These are phyloP conservation scores for Rhododendron griersonianum DNA, from an alignment of 148 eudicot species.

Conservation along the genomic window DNA sequence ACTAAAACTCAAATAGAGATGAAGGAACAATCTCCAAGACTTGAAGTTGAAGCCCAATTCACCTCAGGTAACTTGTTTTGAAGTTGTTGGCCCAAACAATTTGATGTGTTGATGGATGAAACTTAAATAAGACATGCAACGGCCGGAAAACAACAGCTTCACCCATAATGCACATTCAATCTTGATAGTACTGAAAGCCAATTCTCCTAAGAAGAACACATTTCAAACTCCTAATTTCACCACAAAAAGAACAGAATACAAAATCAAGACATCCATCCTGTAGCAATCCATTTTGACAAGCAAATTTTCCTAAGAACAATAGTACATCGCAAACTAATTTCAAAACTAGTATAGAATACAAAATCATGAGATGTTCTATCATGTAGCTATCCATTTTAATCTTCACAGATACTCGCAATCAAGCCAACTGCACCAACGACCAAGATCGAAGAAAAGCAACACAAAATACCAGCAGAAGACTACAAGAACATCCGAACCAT, in stretches of 20 bases:
- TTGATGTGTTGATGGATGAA: too few relatives aligned
- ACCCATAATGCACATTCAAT: too few relatives aligned
- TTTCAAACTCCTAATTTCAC: background rate
- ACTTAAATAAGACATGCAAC: too few relatives aligned
- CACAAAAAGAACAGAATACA: too few relatives aligned
- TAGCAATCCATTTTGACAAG: background rate
- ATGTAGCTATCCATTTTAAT: background rate
- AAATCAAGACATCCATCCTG: too few relatives aligned
- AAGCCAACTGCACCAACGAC: background rate
- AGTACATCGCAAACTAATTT: background rate
- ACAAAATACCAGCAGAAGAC: background rate
- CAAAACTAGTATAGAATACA: background rate
- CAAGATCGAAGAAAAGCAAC: background rate
- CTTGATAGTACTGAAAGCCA: too few relatives aligned
- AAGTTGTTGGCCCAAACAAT: too few relatives aligned
- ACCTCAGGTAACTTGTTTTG: too few relatives aligned
- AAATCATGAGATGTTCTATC: background rate
- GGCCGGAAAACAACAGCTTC: too few relatives aligned
- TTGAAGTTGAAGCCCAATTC: too few relatives aligned
- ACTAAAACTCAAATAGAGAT: too few relatives aligned
- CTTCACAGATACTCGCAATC: background rate
- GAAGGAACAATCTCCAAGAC: too few relatives aligned
- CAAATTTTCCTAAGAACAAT: background rate
- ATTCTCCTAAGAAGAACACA: background rate
- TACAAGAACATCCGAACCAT: background rate